Evolutionary conservation across 163 green algal genomes (phyloP).

Genomic region (Coccomyxa subellipsoidea): DNA sequence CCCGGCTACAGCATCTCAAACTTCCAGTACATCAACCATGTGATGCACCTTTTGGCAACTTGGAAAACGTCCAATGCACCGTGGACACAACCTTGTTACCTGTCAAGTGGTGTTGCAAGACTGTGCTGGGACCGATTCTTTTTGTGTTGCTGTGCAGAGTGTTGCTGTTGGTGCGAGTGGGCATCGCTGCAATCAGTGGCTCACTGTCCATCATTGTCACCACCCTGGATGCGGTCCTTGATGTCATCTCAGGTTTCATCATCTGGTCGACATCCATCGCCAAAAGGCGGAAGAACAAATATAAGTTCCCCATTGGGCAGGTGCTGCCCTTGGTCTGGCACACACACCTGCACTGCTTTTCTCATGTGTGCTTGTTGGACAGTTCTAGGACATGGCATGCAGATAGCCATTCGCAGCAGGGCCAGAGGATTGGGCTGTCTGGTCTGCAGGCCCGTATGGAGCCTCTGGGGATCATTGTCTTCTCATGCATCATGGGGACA

Average conservation of each 20-base stretch:
- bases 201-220: slow-evolving; percentile 15
- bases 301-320: slow-evolving; percentile 49
- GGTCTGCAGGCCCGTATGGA: slow-evolving; percentile 41
- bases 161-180: slow-evolving; percentile 20
- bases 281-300: slow-evolving; percentile 19
- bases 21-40: too few relatives aligned
- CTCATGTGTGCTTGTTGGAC: too few relatives aligned
- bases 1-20: too few relatives aligned
- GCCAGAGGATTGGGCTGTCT: too few relatives aligned
- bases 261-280: slow-evolving; percentile 9
- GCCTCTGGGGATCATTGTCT: slow-evolving; percentile 58
- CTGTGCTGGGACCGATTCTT: background rate
- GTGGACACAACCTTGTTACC: background rate
- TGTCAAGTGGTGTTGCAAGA: background rate
- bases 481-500: slow-evolving; percentile 52
- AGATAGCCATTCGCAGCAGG: too few relatives aligned
- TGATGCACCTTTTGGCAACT: too few relatives aligned
- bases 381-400: too few relatives aligned
- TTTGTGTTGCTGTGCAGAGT: slow-evolving; percentile 2
- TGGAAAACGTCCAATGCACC: too few relatives aligned
- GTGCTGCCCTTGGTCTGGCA: background rate
- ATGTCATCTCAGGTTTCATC: slow-evolving; percentile 23
- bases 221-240: slow-evolving; percentile 29
- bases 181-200: slow-evolving; percentile 11
- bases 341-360: too few relatives aligned